Base-by-base conservation (phyloP, 2,329 filamentous ascomycete species). In the Aspergillus transmontanensis region DNA sequence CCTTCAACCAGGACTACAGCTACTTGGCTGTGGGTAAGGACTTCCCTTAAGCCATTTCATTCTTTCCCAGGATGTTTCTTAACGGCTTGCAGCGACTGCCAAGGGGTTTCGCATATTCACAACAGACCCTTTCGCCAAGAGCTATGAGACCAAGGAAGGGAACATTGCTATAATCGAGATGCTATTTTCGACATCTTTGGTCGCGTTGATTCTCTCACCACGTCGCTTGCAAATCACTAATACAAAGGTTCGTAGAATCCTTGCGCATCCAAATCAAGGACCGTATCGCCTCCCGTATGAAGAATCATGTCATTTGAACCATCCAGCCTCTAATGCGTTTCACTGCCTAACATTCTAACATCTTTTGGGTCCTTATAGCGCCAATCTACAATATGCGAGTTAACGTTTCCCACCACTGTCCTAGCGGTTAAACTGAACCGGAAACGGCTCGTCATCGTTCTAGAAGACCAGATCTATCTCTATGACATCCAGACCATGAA, bases 401-500 rank as follows among this genome's bases (percentile, higher is more conserved):
- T 99, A 75, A 98, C 94, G 4, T 99, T 99, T 72, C 94, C 94
- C 14, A 96, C 94, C n/a, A 93, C 94, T 57, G 93, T 99, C 12
- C 87, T 98, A 46, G 94, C 94, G 23, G 93, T 99, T 63, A 91
- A 94, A 68, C 84, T 99, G 72, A 99, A 99, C 78, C 87, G 95
- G 69, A 98, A 97, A 79, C 89, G 95, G 43, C 86, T 99, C 30
- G 93, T 95, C 14, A 94, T 99, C 36, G 90, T 98, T 16, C 85
- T 98, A 61, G 95, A 99, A 77, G 93, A 97, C 72, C 91, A 97
- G 76, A 96, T 98, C 66, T 99, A 98, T 80, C 86, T 99, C 56
- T 99, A 99, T 82, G 95, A 99, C 78, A 98, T 99, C 69, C 93
- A 94, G 79, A 98, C 97, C 76, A 98, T 99, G 94, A 94, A 91